A percentile compares a stretch with the other conserved stretches of the same genome.
Conservation (phyloP, 106 monocot species). For the Phalaenopsis aphrodite region DNA sequence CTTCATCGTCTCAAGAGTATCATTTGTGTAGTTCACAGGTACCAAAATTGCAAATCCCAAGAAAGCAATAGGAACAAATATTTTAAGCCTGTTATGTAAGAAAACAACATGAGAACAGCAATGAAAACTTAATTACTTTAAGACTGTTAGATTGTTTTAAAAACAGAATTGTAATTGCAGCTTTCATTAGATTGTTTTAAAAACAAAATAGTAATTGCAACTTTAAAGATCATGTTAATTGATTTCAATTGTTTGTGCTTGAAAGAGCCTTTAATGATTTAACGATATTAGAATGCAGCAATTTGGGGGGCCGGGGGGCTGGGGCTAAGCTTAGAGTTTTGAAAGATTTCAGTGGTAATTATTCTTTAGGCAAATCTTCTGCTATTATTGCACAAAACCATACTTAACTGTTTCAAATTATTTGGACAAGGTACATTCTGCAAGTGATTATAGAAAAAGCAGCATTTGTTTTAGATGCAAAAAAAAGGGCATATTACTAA, state of each 20-base stretch:
- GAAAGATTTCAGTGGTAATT: no score
- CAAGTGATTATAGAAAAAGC: no score
- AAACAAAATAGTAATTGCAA: neutral
- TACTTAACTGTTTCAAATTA: no score
- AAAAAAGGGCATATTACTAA: no score
- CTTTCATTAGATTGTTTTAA: neutral
- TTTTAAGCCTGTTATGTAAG: slow-evolving; percentile 33
- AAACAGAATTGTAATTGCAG: neutral
- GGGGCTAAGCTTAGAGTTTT: no score
- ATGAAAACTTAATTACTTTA: neutral
- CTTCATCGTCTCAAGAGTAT: slow-evolving; percentile 21
- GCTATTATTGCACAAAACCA: no score
- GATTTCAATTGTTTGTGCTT: neutral
- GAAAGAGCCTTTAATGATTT: neutral
- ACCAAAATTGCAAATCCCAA: slow-evolving; percentile 50
- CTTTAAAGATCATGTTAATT: neutral
- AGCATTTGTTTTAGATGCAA: no score
- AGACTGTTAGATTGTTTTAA: neutral
- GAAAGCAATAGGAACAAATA: slow-evolving; percentile 52
- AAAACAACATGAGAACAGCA: neutral
- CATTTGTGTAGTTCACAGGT: slow-evolving; percentile 56
- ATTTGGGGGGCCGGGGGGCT: neutral
- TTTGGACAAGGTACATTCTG: no score
- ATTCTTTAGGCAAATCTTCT: no score
- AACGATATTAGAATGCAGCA: neutral